Conservation (phyloP, 306 rosid species). For the Fragaria ananassa region DNA sequence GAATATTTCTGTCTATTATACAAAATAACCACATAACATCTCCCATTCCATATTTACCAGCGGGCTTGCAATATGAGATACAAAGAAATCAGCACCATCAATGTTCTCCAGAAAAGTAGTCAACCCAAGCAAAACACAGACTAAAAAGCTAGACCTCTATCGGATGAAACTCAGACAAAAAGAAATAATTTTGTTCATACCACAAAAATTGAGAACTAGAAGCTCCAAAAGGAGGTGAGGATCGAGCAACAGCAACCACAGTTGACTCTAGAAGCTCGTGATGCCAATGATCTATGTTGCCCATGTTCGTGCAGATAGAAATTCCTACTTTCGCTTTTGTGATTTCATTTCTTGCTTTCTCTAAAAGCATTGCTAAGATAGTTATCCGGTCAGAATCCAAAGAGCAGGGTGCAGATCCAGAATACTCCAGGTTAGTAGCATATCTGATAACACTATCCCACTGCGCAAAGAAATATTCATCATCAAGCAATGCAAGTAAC, state of each 20-base stretch:
- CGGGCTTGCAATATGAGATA: not conserved
- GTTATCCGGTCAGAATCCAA: constrained; percentile 50
- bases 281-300: constrained; percentile 59
- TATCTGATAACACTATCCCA: constrained; percentile 63
- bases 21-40: not conserved
- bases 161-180: not conserved
- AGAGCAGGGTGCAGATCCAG: constrained; percentile 39
- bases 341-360: constrained; percentile 59
- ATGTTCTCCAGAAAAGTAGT: not conserved
- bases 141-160: not conserved
- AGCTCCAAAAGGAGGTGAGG: constrained; percentile 45
- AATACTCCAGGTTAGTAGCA: constrained; percentile 45
- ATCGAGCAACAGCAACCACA: constrained; percentile 59
- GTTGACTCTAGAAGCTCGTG: constrained; percentile 64
- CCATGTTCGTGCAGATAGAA: constrained; percentile 32
- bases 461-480: constrained; percentile 74
- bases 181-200: constrained; percentile 37
- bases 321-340: constrained; percentile 38
- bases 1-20: not conserved
- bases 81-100: not conserved
- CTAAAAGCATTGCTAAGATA: constrained; percentile 64
- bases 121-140: not conserved
- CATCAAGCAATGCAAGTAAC: constrained; percentile 72
- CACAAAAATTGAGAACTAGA: constrained; percentile 61
- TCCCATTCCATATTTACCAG: not conserved